Conservation (phyloP, 139 green algal genomes). For the Penium margaritaceum region DNA sequence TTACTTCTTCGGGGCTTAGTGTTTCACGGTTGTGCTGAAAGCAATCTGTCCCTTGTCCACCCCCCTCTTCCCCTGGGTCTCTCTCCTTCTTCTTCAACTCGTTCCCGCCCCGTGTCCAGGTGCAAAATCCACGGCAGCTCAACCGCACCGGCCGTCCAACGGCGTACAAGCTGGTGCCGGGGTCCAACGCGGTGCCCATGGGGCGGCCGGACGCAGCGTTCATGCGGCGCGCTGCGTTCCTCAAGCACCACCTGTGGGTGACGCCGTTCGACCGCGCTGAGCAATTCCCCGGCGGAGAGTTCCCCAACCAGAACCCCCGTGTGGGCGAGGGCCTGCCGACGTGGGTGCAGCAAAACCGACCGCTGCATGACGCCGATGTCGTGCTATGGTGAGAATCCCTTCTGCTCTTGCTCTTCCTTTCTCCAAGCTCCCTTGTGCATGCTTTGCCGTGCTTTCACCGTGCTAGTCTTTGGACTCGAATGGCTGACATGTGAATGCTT, state of each 20-base stretch:
- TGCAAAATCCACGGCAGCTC: constrained; percentile 24
- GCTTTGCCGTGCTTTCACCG: no score
- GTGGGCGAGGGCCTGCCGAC: constrained; percentile 33
- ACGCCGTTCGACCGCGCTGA: constrained; percentile 40
- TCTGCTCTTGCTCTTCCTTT: no score
- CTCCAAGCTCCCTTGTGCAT: no score
- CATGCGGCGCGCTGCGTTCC: constrained; percentile 39
- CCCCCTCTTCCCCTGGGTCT: no score
- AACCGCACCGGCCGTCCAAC: constrained; percentile 39
- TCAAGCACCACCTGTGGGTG: constrained; percentile 46
- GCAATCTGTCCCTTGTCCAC: no score
- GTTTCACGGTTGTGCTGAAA: no score
- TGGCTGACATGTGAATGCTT: no score
- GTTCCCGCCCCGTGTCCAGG: no score
- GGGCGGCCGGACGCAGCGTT: constrained; percentile 34
- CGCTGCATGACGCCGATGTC: constrained; percentile 56
- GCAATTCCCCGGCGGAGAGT: constrained; percentile 42
- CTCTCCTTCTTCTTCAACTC: no score
- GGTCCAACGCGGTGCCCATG: constrained; percentile 33
- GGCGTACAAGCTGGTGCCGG: constrained; percentile 44
- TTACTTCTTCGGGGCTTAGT: no score
- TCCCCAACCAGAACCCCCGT: constrained; percentile 44
- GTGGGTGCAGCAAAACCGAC: constrained; percentile 53
- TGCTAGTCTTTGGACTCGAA: no score
- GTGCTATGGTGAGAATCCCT: constrained; percentile 76